A percentile compares a stretch with the other conserved stretches of the same genome.
These are phyloP conservation scores for Kodamaea derodonti DNA, from an alignment of 1,139 yeast genomes.

Conservation along the genomic window DNA sequence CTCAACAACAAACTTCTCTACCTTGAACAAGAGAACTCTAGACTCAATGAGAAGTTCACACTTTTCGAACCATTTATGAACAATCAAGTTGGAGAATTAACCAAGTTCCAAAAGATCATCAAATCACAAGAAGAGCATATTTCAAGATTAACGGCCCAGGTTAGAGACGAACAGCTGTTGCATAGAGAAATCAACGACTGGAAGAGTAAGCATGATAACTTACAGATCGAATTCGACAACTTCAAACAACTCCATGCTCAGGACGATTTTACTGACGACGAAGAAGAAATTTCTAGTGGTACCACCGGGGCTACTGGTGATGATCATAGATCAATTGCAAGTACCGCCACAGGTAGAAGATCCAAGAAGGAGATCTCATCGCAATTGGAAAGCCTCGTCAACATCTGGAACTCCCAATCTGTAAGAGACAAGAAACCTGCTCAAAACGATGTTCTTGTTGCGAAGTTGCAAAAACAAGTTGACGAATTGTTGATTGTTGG, in stretches of 20 bases:
- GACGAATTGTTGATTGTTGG: conserved; percentile 41
- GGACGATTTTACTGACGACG: conserved; percentile 30
- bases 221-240: conserved; percentile 45
- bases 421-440: neutral
- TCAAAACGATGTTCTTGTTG: conserved; percentile 20
- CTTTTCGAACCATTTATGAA: conserved; percentile 55
- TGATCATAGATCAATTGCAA: conserved; percentile 25
- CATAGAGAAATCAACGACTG: conserved; percentile 47
- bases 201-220: conserved; percentile 41
- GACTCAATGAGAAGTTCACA: conserved; percentile 35
- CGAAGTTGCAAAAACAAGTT: conserved; percentile 45
- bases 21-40: conserved; percentile 44
- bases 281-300: conserved; percentile 12
- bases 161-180: conserved; percentile 43
- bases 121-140: conserved; percentile 51
- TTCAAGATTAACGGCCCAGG: conserved; percentile 33
- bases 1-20: conserved; percentile 44
- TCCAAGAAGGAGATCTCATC: conserved; percentile 35
- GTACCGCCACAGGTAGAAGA: conserved; percentile 20
- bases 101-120: conserved; percentile 52
- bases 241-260: conserved; percentile 36
- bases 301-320: conserved; percentile 3
- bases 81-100: conserved; percentile 51
- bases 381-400: conserved; percentile 38
- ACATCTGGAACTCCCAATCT: conserved; percentile 27